A percentile compares a stretch with the other conserved stretches of the same genome.
Conservation (phyloP, 441 rosid species). For the Euphorbia schlechtendalii region DNA sequence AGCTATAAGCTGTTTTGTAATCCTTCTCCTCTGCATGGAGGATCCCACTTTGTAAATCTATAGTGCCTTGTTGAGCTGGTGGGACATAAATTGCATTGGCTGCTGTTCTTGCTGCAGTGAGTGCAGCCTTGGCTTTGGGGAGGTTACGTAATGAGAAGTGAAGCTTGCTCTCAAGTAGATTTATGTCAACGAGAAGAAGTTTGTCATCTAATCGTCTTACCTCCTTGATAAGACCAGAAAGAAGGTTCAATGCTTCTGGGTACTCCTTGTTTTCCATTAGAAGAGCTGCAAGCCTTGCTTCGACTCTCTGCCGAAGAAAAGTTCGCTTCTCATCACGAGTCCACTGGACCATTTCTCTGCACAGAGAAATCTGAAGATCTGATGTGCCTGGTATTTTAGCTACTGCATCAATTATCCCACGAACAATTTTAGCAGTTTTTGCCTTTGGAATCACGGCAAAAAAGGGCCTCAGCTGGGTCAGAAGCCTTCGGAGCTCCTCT, state of each 20-base stretch:
- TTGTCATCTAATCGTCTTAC: constrained; percentile 92
- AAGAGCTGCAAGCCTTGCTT: constrained; percentile 90
- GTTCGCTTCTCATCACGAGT: constrained; percentile 88
- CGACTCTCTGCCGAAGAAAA: constrained; percentile 86
- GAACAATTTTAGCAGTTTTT: constrained; percentile 83
- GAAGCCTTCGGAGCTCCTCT: constrained; percentile 66
- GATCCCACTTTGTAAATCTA: constrained; percentile 91
- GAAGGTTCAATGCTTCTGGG: constrained; percentile 61
- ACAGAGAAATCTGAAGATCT: constrained; percentile 79
- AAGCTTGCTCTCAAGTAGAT: constrained; percentile 82
- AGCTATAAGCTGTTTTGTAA: constrained; percentile 89
- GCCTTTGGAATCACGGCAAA: constrained; percentile 89
- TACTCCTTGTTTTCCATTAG: constrained; percentile 81
- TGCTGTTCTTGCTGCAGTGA: constrained; percentile 94
- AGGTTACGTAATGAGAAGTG: constrained; percentile 87
- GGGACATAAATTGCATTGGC: constrained; percentile 94
- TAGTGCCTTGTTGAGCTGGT: constrained; percentile 89
- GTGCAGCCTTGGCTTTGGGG: constrained; percentile 94
- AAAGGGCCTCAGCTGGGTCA: constrained; percentile 78
- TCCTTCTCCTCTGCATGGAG: constrained; percentile 98
- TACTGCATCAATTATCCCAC: constrained; percentile 75
- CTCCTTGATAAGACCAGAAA: constrained; percentile 70
- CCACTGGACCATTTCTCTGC: constrained; percentile 93
- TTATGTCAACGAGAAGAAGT: constrained; percentile 85
- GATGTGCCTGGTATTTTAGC: constrained; percentile 88